phyloP scores from a whole-genome alignment of 2,329 filamentous ascomycete species.

The Lachnellula willkommii region DNA sequence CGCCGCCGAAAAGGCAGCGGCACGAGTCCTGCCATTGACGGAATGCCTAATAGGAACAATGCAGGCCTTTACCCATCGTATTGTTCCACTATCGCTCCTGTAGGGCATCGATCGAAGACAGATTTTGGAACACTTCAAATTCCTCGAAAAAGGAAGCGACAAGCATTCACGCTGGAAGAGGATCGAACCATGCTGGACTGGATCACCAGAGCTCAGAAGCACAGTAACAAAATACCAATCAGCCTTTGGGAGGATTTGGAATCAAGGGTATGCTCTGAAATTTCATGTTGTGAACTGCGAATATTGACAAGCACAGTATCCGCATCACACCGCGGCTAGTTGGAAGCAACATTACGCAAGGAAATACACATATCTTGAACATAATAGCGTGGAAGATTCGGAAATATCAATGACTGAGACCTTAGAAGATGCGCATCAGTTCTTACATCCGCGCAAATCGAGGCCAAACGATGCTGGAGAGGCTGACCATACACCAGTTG shows the following conservation, averaged over 20 bases:
- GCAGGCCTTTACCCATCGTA: not conserved
- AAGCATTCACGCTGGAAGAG: slow-evolving; percentile 13
- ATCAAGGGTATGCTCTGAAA: slow-evolving; percentile 14
- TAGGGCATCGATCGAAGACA: not conserved
- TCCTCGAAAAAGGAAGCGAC: not conserved
- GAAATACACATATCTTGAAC: slow-evolving; percentile 14
- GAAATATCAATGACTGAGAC: not conserved
- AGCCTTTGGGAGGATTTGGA: slow-evolving; percentile 22
- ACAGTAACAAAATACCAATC: slow-evolving; percentile 3
- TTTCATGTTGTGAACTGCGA: not conserved
- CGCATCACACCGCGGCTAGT: slow-evolving; percentile 14
- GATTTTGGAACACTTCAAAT: slow-evolving; percentile 7
- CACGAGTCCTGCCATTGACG: not conserved
- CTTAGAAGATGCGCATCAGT: not conserved
- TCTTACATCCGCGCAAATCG: not conserved
- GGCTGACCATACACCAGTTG: not conserved
- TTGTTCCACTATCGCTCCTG: not conserved
- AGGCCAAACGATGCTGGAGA: not conserved
- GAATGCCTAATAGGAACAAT: not conserved
- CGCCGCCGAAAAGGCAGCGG: slow-evolving; percentile 4
- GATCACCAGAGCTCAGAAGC: slow-evolving; percentile 12
- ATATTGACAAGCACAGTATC: slow-evolving; percentile 15
- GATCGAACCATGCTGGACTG: slow-evolving; percentile 24
- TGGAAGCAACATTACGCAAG: slow-evolving; percentile 17
- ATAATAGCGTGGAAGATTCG: slow-evolving; percentile 7